Evolutionary conservation across 2,329 filamentous ascomycete genomes (phyloP).

Genomic region (Cryphonectria radicalis): DNA sequence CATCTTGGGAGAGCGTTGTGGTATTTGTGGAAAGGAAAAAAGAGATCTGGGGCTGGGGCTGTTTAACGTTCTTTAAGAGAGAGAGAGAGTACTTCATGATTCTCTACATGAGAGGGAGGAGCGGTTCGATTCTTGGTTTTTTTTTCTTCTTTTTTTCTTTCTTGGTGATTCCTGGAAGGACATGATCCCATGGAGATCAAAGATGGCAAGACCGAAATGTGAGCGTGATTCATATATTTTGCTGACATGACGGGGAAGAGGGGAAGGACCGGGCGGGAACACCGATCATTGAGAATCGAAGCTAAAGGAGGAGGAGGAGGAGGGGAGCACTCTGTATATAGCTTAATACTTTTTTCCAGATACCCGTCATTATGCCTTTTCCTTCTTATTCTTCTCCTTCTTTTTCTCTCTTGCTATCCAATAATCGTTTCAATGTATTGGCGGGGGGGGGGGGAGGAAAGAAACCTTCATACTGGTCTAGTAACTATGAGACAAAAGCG

Average conservation of each 20-base stretch:
- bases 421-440: constrained; percentile 2
- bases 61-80: constrained; percentile 4
- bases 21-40: constrained; percentile 5
- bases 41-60: constrained; percentile 2
- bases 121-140: background rate
- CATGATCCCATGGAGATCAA: background rate
- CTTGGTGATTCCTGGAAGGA: background rate
- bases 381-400: no score
- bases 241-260: background rate
- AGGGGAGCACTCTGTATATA: constrained; percentile 24
- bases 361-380: constrained; percentile 28
- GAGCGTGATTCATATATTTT: background rate
- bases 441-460: no score
- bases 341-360: constrained; percentile 29
- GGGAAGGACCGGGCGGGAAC: background rate
- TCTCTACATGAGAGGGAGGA: background rate
- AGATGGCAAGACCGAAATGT: background rate
- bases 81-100: background rate
- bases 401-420: background rate
- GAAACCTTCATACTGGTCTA: background rate
- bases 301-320: no score
- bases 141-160: no score
- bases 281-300: constrained; percentile 10
- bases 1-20: constrained; percentile 23
- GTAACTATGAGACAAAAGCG: background rate